Evolutionary conservation across 75 land plant species (phyloP).

Genomic region (Selaginella moellendorffii): DNA sequence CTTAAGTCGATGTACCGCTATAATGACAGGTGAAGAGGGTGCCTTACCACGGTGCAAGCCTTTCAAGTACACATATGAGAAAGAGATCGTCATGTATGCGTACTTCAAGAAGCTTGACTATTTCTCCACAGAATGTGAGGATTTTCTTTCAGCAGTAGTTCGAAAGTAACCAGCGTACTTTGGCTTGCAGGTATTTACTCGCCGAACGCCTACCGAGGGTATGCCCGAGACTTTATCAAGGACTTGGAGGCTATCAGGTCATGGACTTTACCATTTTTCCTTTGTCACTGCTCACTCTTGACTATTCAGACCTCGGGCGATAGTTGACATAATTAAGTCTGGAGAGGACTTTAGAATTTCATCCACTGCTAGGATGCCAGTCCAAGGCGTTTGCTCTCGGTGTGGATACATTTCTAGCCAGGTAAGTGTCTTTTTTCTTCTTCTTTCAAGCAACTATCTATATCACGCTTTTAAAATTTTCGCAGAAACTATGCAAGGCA

Average conservation of each 20-base stretch:
- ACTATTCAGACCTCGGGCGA: constrained; percentile 96
- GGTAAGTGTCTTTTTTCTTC: constrained; percentile 22
- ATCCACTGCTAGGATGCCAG: constrained; percentile 79
- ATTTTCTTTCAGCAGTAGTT: too few species aligned
- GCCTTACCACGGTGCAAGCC: constrained; percentile 99
- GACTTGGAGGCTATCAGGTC: constrained; percentile 90
- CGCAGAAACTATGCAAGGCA: constrained; percentile 98
- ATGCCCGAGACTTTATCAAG: constrained; percentile 97
- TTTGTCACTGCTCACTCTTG: too few species aligned
- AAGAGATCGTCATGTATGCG: constrained; percentile 99
- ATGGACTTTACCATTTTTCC: neutral
- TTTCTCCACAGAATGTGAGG: constrained; percentile 98
- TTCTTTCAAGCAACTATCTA: too few species aligned
- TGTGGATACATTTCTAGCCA: constrained; percentile 99
- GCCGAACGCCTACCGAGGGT: constrained; percentile 96
- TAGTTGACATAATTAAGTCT: constrained; percentile 86
- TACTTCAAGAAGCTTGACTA: constrained; percentile 98
- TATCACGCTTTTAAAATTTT: too few species aligned
- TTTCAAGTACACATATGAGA: constrained; percentile 95
- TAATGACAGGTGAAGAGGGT: constrained; percentile 97
- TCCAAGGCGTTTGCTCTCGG: constrained; percentile 75
- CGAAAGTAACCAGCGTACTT: neutral
- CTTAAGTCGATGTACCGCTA: constrained; percentile 74
- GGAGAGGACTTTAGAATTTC: constrained; percentile 82
- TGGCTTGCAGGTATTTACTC: constrained; percentile 75